phyloP scores from a whole-genome alignment of 2,329 filamentous ascomycete genomes.

The Exophiala sp. region DNA sequence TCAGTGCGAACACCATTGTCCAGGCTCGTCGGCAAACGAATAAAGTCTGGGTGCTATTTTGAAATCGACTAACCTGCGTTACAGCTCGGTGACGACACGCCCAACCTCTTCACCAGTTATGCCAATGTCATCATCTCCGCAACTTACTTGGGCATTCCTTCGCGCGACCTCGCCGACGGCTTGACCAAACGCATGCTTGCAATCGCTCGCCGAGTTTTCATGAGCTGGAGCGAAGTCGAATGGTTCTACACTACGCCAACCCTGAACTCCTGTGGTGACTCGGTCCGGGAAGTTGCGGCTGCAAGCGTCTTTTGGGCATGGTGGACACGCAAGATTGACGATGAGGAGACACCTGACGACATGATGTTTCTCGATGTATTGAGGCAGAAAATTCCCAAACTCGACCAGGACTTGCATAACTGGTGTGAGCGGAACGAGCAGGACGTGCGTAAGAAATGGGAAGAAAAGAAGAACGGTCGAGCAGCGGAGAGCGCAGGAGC shows the following conservation, averaged over 20 bases:
- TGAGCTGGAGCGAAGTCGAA: conserved; percentile 23
- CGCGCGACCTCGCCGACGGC: conserved; percentile 18
- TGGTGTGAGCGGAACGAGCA: conserved; percentile 21
- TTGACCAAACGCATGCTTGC: conserved; percentile 18
- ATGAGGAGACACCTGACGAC: conserved; percentile 20
- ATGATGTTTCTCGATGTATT: conserved; percentile 14
- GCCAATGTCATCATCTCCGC: conserved; percentile 19
- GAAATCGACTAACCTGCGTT: neutral
- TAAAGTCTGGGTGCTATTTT: neutral
- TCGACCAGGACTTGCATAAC: conserved; percentile 20
- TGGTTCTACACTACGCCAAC: conserved; percentile 19
- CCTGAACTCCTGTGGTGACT: conserved; percentile 7
- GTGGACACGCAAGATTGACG: conserved; percentile 20
- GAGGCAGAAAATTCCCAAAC: conserved; percentile 14
- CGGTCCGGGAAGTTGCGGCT: conserved; percentile 17
- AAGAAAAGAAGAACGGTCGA: conserved; percentile 15
- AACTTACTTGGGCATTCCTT: conserved; percentile 18
- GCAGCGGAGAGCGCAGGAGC: neutral
- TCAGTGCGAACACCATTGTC: neutral
- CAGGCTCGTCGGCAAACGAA: too few relatives aligned
- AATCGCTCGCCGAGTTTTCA: conserved; percentile 18
- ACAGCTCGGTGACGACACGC: conserved; percentile 16
- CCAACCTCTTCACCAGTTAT: conserved; percentile 16
- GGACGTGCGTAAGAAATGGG: conserved; percentile 19
- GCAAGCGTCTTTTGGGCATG: conserved; percentile 22